Base-by-base conservation (phyloP, 768 basidiomycete genomes). In the Agaricus subrufescens region DNA sequence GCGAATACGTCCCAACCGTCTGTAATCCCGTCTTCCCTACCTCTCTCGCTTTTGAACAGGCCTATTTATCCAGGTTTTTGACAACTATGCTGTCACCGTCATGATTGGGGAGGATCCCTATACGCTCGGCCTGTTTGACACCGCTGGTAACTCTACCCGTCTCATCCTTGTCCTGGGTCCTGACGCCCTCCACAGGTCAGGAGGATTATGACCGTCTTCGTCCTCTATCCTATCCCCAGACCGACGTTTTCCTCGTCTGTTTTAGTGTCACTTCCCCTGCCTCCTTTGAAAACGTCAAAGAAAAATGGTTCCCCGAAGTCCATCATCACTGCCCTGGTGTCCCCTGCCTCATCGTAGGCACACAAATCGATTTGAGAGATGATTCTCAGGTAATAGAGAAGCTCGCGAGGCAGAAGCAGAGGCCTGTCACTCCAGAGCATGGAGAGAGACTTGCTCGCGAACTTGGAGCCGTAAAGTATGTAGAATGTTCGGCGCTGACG, bases 101-200 rank as follows among this genome's bases (percentile, higher is more conserved):
- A 98, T 99, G 97, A 98, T 99, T 75, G 96, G 96, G 52, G 97
- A 98, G 67, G 96, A 98, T 74, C 96, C 97, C 52, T 98, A 98
- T 73, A 98, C 97, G 61, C 76, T 99, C 68, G 97, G 97, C 55
- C 73, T 99, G 63, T 99, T 98, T 73, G 97, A 99, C 81, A 99
- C 97, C 58, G 97, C 97, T 64, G 94, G 94, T 94, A 61, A 81
- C 25, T 23, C 27, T 37, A 25, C 45, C 30, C 31, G 11, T 23
- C 42, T 40, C 46, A 59, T 48, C 12, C 23, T 19, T 14, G 4
- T 31, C 45, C 8, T 12, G 61, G 46, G 50, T 50, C 50, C 50
- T 52, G 29, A 51, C 53, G 49, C 23, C 48, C 59, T 54, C 47
- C 51, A 53, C 60, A 94, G 94, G 94, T 71, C 97, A 99, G 81